A percentile compares a stretch with the other conserved stretches of the same genome.
These are phyloP conservation scores for Metschnikowia continentalis DNA, from an alignment of 805 yeast species.

Conservation along the genomic window DNA sequence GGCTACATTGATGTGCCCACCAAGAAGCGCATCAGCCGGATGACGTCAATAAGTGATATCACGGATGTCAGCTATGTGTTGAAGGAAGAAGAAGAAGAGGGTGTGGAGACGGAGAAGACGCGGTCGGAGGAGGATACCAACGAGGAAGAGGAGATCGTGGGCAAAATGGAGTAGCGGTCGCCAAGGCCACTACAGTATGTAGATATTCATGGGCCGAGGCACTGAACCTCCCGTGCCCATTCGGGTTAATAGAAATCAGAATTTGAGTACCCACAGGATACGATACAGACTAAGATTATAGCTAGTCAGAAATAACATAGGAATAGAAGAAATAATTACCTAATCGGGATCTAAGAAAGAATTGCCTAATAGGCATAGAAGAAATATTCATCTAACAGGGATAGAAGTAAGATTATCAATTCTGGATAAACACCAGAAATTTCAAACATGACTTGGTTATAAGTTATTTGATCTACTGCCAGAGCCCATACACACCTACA, in stretches of 20 bases:
- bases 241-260: background rate
- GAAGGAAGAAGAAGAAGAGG: slow-evolving; percentile 13
- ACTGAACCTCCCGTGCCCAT: background rate
- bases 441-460: no score
- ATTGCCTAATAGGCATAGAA: no score
- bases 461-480: no score
- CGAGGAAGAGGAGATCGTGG: slow-evolving; percentile 18
- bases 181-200: background rate
- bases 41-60: slow-evolving; percentile 6
- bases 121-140: slow-evolving; percentile 4
- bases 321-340: no score
- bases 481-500: slow-evolving; percentile 10
- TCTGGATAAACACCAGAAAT: no score
- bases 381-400: no score
- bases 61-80: background rate
- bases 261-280: background rate
- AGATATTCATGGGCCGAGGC: background rate
- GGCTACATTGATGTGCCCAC: slow-evolving; percentile 20
- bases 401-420: no score
- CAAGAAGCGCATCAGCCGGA: slow-evolving; percentile 5
- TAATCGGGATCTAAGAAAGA: no score
- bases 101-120: background rate
- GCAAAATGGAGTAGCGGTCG: slow-evolving; percentile 13
- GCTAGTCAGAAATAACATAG: no score
- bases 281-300: no score